These are phyloP conservation scores for Arthrobotrys sphaeroides DNA, from an alignment of 2,329 filamentous ascomycete genomes.

Conservation along the genomic window DNA sequence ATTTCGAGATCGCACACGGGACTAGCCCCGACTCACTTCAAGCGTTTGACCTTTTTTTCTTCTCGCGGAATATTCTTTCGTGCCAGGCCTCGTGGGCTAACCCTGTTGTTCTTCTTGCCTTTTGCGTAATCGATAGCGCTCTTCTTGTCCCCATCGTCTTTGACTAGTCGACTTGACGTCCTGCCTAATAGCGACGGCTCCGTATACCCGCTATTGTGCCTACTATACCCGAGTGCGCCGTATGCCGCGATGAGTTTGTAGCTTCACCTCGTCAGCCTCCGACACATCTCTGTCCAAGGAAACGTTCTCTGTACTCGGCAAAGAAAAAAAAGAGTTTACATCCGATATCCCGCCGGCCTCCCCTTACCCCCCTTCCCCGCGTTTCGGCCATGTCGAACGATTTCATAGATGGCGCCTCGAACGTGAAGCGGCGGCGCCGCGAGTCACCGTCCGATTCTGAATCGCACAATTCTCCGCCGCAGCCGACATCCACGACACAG, in stretches of 20 bases:
- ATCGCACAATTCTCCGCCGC: constrained; percentile 53
- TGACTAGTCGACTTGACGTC: constrained; percentile 19
- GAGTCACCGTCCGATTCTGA: constrained; percentile 48
- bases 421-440: constrained; percentile 51
- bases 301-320: neutral
- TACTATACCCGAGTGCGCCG: constrained; percentile 26
- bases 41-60: neutral
- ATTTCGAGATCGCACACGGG: constrained; percentile 24
- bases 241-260: constrained; percentile 42
- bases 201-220: constrained; percentile 2
- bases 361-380: neutral
- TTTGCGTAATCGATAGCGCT: constrained; percentile 52
- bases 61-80: neutral
- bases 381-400: constrained; percentile 45
- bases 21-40: neutral
- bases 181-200: constrained; percentile 47
- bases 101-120: constrained; percentile 18
- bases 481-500: constrained; percentile 54
- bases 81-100: constrained; percentile 18
- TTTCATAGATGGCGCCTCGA: constrained; percentile 44
- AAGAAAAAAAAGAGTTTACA: constrained; percentile 6
- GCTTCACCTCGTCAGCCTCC: constrained; percentile 42
- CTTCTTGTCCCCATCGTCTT: constrained; percentile 25
- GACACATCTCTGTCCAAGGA: constrained; percentile 14
- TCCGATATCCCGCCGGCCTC: constrained; percentile 12